These are phyloP conservation scores for Gryganskiella cystojenkinii DNA, from an alignment of 192 early-diverging fungal genomes.

Conservation along the genomic window DNA sequence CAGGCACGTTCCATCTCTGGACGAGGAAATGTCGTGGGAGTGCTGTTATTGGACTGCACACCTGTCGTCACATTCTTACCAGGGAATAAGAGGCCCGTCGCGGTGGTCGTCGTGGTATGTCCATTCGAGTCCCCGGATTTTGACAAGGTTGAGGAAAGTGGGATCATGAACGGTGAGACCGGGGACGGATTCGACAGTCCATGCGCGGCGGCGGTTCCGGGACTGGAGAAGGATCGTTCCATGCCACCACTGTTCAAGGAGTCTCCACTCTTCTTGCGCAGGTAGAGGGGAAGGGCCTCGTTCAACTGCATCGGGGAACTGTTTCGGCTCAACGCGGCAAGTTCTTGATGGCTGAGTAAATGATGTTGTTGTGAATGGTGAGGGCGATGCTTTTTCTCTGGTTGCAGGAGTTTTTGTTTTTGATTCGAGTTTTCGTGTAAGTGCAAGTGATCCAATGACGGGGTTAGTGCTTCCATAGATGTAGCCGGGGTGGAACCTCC, in stretches of 20 bases:
- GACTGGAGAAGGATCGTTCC: constrained; percentile 37
- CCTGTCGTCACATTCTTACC: too few species aligned
- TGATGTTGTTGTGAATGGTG: constrained; percentile 3
- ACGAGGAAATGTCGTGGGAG: neutral
- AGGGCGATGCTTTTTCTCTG: constrained; percentile 6
- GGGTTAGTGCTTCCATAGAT: neutral
- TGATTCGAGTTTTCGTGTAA: neutral
- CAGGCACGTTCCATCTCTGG: constrained; percentile 26
- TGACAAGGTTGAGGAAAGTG: neutral
- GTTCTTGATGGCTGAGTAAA: constrained; percentile 15
- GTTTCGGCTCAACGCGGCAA: constrained; percentile 23
- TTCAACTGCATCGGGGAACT: constrained; percentile 20
- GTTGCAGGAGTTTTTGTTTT: constrained; percentile 16
- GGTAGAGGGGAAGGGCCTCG: constrained; percentile 15
- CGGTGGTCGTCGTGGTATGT: neutral
- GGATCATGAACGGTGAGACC: constrained; percentile 15
- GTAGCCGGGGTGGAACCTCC: constrained; percentile 14
- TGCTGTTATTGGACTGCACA: too few species aligned
- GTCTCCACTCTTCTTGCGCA: constrained; percentile 12
- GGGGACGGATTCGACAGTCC: constrained; percentile 15
- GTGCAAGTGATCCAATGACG: neutral
- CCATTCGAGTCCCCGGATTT: neutral
- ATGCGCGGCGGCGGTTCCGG: neutral
- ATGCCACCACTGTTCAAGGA: constrained; percentile 24
- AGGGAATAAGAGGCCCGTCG: too few species aligned